phyloP scores from a whole-genome alignment of 139 green algal species.

The Tetraselmis chui region DNA sequence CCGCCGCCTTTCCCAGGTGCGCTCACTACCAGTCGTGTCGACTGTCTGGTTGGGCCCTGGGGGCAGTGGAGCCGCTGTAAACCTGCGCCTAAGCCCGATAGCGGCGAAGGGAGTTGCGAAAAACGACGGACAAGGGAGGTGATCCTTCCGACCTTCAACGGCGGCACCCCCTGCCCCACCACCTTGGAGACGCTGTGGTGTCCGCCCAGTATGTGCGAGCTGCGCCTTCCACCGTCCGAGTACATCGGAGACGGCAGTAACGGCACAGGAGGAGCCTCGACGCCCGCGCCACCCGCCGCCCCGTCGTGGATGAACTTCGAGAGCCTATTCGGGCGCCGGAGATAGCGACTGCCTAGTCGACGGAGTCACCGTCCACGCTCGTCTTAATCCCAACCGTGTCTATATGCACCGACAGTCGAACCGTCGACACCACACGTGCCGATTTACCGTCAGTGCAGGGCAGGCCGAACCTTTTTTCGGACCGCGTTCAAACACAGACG shows the following conservation, averaged over 20 bases:
- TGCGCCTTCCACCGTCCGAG: not conserved
- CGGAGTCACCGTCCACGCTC: no score
- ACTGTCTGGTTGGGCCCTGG: not conserved
- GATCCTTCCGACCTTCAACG: not conserved
- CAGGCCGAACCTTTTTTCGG: no score
- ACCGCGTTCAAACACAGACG: no score
- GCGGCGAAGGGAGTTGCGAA: not conserved
- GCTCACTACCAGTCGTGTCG: not conserved
- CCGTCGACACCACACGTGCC: no score
- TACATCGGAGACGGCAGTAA: not conserved
- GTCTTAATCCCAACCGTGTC: no score
- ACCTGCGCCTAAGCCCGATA: not conserved
- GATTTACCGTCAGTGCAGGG: no score
- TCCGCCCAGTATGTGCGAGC: not conserved
- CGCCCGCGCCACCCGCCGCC: no score
- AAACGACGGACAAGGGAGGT: not conserved
- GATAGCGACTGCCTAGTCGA: no score
- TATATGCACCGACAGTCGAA: no score
- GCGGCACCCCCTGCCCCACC: not conserved
- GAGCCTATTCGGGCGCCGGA: not conserved
- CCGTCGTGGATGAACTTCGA: not conserved
- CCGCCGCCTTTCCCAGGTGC: not conserved
- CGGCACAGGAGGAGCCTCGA: not conserved
- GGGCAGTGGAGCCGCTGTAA: not conserved
- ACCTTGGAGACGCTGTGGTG: not conserved